Evolutionary conservation across 139 green algal genomes (phyloP).

Genomic region (Chlorella sp.): DNA sequence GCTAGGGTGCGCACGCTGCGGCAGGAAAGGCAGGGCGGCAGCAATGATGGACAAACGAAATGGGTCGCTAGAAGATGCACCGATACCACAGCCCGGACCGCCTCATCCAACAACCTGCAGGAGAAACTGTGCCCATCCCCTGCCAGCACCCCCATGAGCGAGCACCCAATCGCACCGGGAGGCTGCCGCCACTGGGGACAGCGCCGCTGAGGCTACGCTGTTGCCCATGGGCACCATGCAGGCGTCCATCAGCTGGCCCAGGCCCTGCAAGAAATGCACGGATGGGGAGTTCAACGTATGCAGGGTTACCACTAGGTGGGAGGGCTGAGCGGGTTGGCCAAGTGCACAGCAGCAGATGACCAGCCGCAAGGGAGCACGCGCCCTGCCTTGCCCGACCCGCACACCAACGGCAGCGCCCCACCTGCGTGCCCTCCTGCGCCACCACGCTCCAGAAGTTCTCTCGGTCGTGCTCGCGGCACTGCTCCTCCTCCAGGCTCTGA

Average conservation of each 20-base stretch:
- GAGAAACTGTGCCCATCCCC: too few species aligned
- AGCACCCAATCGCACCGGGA: not conserved
- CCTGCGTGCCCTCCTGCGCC: slow-evolving; percentile 2
- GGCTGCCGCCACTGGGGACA: slow-evolving; percentile 30
- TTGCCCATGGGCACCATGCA: slow-evolving; percentile 11
- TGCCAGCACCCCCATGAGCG: too few species aligned
- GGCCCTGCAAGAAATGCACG: not conserved
- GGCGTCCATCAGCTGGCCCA: not conserved
- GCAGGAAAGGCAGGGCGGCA: not conserved
- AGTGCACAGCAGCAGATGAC: too few species aligned
- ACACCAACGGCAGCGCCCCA: too few species aligned
- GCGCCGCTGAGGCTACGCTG: not conserved
- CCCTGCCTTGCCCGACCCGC: too few species aligned
- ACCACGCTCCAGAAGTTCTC: slow-evolving; percentile 22
- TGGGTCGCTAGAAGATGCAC: too few species aligned
- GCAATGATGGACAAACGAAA: too few species aligned
- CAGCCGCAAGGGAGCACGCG: too few species aligned
- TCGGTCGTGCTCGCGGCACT: slow-evolving; percentile 1
- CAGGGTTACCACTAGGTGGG: too few species aligned
- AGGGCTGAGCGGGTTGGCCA: too few species aligned
- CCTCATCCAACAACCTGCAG: too few species aligned
- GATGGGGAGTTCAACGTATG: too few species aligned
- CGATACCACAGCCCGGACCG: not conserved
- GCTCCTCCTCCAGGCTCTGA: slow-evolving; percentile 1
- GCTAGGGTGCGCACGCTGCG: slow-evolving; percentile 28